Conservation (phyloP, 371 early-diverging fungal species). For the Apophysomyces sp. region DNA sequence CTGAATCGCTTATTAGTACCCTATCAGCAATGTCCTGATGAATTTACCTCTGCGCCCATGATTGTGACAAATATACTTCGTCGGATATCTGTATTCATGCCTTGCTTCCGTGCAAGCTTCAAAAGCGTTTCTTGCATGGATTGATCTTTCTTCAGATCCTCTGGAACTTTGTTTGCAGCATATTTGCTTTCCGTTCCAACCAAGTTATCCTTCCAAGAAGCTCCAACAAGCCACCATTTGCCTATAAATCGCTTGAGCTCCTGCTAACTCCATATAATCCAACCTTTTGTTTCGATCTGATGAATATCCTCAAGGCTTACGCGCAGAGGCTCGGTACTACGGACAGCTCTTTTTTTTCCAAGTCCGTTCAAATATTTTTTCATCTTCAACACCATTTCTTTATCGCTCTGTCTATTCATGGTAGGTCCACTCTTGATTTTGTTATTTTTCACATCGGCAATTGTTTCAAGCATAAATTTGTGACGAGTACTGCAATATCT, state of each 20-base stretch:
- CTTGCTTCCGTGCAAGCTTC: constrained; percentile 78
- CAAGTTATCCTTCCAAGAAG: constrained; percentile 77
- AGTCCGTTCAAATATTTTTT: constrained; percentile 79
- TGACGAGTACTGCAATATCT: constrained; percentile 59
- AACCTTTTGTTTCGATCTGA: constrained; percentile 77
- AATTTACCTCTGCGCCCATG: constrained; percentile 85
- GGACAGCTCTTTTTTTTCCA: constrained; percentile 59
- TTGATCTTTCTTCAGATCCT: constrained; percentile 44
- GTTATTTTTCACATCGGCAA: constrained; percentile 92
- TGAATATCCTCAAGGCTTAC: constrained; percentile 89
- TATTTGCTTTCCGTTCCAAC: constrained; percentile 53
- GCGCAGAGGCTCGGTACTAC: constrained; percentile 75
- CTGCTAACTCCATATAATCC: constrained; percentile 20
- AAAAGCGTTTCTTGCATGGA: constrained; percentile 66
- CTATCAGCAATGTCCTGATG: background rate
- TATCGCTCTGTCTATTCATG: constrained; percentile 48
- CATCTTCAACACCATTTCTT: constrained; percentile 69
- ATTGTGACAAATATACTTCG: constrained; percentile 89
- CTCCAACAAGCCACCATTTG: constrained; percentile 88
- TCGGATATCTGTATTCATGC: constrained; percentile 96
- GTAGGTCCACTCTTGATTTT: constrained; percentile 68
- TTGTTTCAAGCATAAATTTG: constrained; percentile 93
- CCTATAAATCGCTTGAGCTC: constrained; percentile 25
- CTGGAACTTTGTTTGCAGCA: constrained; percentile 28
- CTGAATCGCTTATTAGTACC: constrained; percentile 24